Base-by-base conservation (phyloP, 371 early-diverging fungal species). In the Syncephalastrum monosporum region DNA sequence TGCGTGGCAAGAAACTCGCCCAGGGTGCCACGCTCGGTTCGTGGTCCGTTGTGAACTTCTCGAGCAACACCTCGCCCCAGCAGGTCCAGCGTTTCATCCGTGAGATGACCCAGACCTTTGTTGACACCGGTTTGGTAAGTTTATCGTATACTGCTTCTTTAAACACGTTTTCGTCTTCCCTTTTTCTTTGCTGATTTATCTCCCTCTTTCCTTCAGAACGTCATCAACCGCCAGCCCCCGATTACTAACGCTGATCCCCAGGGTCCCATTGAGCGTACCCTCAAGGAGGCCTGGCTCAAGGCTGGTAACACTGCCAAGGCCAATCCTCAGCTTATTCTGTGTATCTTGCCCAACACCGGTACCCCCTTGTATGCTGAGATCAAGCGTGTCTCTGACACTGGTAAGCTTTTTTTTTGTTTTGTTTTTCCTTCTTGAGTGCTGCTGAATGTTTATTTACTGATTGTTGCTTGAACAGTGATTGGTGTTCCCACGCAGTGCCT, bases 401-500 rank as follows among this genome's bases (percentile, higher is more conserved):
- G 62, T 61, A 61, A 51, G 53, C 1, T 42, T 54, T 21, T 21
- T 21, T 21, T 21, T 21, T 21, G 21, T 21, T 21, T 21, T 21
- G 21, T 21, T 21, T 21, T 21, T n/a, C n/a, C 1, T 21, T 21
- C 2, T 21, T 21, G 21, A 21, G 21, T 21, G 21, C 7, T 16
- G 42, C 5, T 46, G 24, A 14, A 19, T 24, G 12, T 42, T 13
- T 27, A 47, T 15, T 44, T 14, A 27, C 43, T 7, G 5, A 1
- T 13, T 21, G 29, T 16, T 33, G n/a, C 43, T 29, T 8, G 21
- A 42, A 19, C 43, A 64, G 84, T 91, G 24, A 81, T 93, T 59
- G 95, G 96, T 44, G 78, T 96, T 38, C 83, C 90, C 0, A 91
- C 97, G 3, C 97, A 97, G 73, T 97, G 98, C 67, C 72, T 98